Evolutionary conservation across 1,284 basidiomycete species (phyloP), one percentile per base, ranked within the genome.

Genomic region (Coniferiporia sulphurascens): DNA sequence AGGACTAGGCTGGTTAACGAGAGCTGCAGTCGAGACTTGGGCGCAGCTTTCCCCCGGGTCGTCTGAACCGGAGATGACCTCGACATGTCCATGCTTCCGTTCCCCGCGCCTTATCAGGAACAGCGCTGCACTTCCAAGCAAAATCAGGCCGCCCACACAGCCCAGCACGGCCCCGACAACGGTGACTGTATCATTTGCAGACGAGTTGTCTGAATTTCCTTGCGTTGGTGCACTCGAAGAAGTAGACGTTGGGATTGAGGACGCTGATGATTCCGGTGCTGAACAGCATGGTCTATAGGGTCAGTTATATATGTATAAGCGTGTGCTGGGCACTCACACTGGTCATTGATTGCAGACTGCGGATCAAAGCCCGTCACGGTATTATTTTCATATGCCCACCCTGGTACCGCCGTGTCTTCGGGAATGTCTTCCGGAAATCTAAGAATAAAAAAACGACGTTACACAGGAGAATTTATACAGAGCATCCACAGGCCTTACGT

Each of bases 341-440:
- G 44, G 44, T 46, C 44, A 46, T n/a, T 9, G 8, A 46, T 8
- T 17, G 44, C 44, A 46, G 44, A 8, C 17, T 46, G 44, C 8
- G 44, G 44, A 21, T 46, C 44, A 9, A 46, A 46, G 17, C 17
- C 17, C 19, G 44, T 52, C 41, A 17, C 10, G 17, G 54, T 49
- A 22, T 60, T 32, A 48, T 50, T 52, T 4, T 58, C 52, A 44
- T 62, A 65, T 21, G 64, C 64, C 64, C 64, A 65, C 3, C 52
- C 57, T 17, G 64, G 64, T 2, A 65, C 60, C 4, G 52, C 41
- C 2, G 63, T 65, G 12, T 50, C 59, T 13, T 41, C 10, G 3
- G 63, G 63, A 15, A 64, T 64, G n/a, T 59, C 55, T 36, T 61
- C 44, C 3, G 61, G 61, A 52, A 54, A 64, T 46, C 61, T 64